phyloP scores from a whole-genome alignment of 768 basidiomycete genomes.

The Agrocybe praecox region DNA sequence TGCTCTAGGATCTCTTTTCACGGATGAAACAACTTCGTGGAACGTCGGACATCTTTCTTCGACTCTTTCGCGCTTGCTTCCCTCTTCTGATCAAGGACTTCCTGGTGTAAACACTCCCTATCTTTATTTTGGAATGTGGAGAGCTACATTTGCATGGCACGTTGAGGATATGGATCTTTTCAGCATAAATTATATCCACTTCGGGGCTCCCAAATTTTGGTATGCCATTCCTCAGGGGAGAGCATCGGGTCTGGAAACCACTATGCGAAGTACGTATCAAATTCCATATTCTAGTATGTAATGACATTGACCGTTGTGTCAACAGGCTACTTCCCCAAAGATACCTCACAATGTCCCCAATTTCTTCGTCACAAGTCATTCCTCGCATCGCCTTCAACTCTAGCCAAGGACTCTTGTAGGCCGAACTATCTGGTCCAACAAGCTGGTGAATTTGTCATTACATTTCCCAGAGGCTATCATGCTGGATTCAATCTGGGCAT shows the following conservation, averaged over 20 bases:
- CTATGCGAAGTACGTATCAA: slow-evolving; percentile 72
- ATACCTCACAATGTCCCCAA: slow-evolving; percentile 83
- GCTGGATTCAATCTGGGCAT: slow-evolving; percentile 96
- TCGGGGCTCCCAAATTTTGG: slow-evolving; percentile 97
- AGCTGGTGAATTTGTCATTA: slow-evolving; percentile 95
- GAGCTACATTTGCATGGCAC: slow-evolving; percentile 98
- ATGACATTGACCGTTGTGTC: background rate
- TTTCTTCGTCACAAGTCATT: slow-evolving; percentile 98
- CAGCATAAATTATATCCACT: slow-evolving; percentile 99
- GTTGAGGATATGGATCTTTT: slow-evolving; percentile 99
- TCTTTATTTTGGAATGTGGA: slow-evolving; percentile 99
- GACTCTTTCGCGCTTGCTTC: slow-evolving; percentile 78
- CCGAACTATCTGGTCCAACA: slow-evolving; percentile 92
- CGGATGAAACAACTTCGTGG: slow-evolving; percentile 81
- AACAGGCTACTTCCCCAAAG: slow-evolving; percentile 89
- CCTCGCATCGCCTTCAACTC: slow-evolving; percentile 82
- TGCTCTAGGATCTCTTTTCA: slow-evolving; percentile 63
- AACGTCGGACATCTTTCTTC: slow-evolving; percentile 94
- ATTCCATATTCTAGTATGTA: background rate
- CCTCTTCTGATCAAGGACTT: slow-evolving; percentile 64
- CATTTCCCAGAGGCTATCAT: slow-evolving; percentile 93
- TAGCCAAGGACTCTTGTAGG: slow-evolving; percentile 76
- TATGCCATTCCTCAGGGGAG: slow-evolving; percentile 92
- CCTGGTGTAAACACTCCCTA: slow-evolving; percentile 98
- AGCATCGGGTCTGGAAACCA: slow-evolving; percentile 80